Conservation (phyloP, 257 asterid genomes). For the Lycium barbarum region DNA sequence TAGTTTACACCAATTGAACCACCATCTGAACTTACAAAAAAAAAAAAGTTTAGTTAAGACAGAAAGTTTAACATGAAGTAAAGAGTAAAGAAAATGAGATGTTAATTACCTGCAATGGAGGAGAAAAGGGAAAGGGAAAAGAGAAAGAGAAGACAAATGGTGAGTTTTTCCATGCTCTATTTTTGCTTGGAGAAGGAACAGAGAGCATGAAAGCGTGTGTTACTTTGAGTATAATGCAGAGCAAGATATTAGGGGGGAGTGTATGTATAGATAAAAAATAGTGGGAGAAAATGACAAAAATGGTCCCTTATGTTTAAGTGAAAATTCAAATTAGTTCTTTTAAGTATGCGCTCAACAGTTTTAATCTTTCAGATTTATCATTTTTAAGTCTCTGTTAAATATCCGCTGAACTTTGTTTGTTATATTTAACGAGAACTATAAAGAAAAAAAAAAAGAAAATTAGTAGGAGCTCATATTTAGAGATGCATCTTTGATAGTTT, state of each 20-base stretch:
- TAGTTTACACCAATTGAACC: slow-evolving; percentile 85
- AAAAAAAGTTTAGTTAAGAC: not conserved
- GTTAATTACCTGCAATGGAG: slow-evolving; percentile 6
- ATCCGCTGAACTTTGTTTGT: no score
- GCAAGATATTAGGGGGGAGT: not conserved
- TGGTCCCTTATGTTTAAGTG: not conserved
- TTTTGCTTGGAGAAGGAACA: not conserved
- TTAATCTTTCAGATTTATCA: not conserved
- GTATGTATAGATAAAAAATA: not conserved
- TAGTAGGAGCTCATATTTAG: no score
- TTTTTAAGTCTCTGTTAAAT: no score
- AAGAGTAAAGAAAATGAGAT: not conserved
- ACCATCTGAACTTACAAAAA: slow-evolving; percentile 34
- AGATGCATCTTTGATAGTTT: no score
- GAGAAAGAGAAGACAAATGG: not conserved
- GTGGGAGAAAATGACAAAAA: not conserved
- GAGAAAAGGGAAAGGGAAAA: slow-evolving; percentile 23
- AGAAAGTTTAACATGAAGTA: not conserved
- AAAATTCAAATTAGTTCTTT: not conserved
- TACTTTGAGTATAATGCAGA: not conserved
- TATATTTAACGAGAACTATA: no score
- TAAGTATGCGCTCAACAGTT: not conserved
- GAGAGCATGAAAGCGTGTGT: slow-evolving; percentile 31
- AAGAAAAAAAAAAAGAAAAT: no score
- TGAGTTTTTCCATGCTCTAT: slow-evolving; percentile 26